A percentile compares a stretch with the other conserved stretches of the same genome.
Evolutionary conservation across 805 yeast species (phyloP).

Genomic region (Suhomyces xylopsoci): DNA sequence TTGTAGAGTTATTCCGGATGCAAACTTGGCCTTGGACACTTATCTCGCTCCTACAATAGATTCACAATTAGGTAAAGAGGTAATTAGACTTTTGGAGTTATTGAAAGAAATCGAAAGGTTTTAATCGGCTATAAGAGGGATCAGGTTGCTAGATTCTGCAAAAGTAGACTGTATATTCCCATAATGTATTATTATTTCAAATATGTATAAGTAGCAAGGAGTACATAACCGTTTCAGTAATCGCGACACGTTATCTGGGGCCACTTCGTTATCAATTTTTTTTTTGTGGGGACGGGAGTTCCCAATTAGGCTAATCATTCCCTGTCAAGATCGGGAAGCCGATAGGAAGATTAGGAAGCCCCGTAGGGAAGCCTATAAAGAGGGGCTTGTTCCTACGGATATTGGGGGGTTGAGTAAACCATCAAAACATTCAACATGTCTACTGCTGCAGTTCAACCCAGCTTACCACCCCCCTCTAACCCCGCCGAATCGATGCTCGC

Average conservation of each 20-base stretch:
- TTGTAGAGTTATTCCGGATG: constrained; percentile 33
- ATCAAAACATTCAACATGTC: constrained; percentile 13
- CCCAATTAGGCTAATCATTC: not conserved
- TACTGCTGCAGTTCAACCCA: constrained; percentile 1
- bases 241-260: not conserved
- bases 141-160: not conserved
- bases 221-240: not conserved
- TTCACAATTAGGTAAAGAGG: constrained; percentile 34
- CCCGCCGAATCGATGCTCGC: constrained; percentile 17
- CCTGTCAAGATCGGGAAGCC: not conserved
- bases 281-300: not conserved
- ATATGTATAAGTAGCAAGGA: not conserved
- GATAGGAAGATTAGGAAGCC: not conserved
- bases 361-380: not conserved
- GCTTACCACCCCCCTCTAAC: constrained; percentile 20
- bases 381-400: not conserved
- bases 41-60: constrained; percentile 35
- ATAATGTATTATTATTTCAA: not conserved
- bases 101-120: constrained; percentile 14
- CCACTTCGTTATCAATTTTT: not conserved
- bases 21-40: constrained; percentile 32
- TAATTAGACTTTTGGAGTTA: constrained; percentile 31
- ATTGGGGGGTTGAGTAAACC: not conserved
- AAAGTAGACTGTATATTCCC: not conserved
- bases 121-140: not conserved